Evolutionary conservation across 768 basidiomycete genomes (phyloP), one percentile per base, ranked within the genome.

Genomic region (Inosperma sp.): DNA sequence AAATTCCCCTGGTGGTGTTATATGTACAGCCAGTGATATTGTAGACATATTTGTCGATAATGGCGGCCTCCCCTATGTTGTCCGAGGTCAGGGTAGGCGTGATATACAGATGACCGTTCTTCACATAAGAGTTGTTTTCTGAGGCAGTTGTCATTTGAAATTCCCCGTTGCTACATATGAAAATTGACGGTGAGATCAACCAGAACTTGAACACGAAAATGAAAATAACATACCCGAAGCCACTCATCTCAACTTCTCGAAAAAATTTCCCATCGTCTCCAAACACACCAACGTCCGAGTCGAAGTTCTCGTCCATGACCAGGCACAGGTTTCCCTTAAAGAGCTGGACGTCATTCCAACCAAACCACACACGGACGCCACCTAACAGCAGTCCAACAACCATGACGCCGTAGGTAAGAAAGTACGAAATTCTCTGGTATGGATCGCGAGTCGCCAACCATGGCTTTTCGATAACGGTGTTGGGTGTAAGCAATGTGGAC

Each of bases 1-100:
- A 64, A 22, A 65, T 40, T 4, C 76, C 73, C 41, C 71, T 70
- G 12, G 83, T 84, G 58, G 72, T 65, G 58, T 86, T 82, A 63
- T 74, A 80, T 29, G 92, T 93, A 73, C 93, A 95, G 52, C 78
- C 87, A 0, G 89, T 89, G 58, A 94, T 77, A 71, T 94, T 93
- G 67, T 83, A 87, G 1, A 84, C 78, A 60, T 80, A 79, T 16
- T 86, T 86, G 61, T 93, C 77, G 45, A 82, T 62, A 29, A 90
- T 63, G 29, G 73, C 75, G 53, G 68, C 67, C 41, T 60, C 57
- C 23, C 88, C 86, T 63, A 91, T 82, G 49, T 70, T 68, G 61
- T 92, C 87, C 13, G 84, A 81, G 0, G 93, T 94, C 46, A 94
- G 76, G 12, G 92, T 94, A 7, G 93, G 93, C 6, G 86, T 78